Conservation (phyloP, 1,284 basidiomycete species). For the Trichosporon sp. region DNA sequence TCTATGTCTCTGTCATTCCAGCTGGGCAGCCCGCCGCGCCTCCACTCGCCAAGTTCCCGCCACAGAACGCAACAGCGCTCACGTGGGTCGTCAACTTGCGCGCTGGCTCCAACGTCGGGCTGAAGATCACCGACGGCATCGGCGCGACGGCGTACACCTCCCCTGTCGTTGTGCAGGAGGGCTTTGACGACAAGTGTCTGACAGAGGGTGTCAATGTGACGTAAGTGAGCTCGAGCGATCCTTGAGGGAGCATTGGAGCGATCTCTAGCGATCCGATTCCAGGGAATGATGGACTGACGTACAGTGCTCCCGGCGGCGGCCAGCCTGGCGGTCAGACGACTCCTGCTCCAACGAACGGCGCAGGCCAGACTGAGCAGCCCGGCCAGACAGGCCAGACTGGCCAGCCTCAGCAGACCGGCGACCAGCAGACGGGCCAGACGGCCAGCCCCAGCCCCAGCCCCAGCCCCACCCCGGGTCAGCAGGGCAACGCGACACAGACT, state of each 20-base stretch:
- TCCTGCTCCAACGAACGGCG: too few species aligned
- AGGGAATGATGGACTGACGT: too few species aligned
- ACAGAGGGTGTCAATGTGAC: conserved; percentile 3
- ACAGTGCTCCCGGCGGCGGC: not conserved
- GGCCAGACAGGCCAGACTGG: not conserved
- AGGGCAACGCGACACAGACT: not conserved
- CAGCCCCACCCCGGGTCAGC: not conserved
- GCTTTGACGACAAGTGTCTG: conserved; percentile 45
- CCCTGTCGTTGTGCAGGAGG: conserved; percentile 53
- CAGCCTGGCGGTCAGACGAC: not conserved
- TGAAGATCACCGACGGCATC: conserved; percentile 52
- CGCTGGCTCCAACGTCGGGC: conserved; percentile 51
- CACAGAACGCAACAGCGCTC: conserved; percentile 49
- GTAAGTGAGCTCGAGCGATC: not conserved
- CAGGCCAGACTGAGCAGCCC: too few species aligned
- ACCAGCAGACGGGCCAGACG: too few species aligned
- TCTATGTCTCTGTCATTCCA: conserved; percentile 62
- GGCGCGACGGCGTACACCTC: conserved; percentile 58
- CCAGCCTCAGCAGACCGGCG: not conserved
- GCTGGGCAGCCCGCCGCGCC: conserved; percentile 59
- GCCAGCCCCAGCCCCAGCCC: not conserved
- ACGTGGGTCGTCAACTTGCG: conserved; percentile 63
- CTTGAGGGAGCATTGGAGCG: too few species aligned
- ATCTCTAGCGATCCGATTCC: too few species aligned
- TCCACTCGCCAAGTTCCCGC: conserved; percentile 34